These are phyloP conservation scores for Amanita rubescens DNA, from an alignment of 768 basidiomycete species.

Conservation along the genomic window DNA sequence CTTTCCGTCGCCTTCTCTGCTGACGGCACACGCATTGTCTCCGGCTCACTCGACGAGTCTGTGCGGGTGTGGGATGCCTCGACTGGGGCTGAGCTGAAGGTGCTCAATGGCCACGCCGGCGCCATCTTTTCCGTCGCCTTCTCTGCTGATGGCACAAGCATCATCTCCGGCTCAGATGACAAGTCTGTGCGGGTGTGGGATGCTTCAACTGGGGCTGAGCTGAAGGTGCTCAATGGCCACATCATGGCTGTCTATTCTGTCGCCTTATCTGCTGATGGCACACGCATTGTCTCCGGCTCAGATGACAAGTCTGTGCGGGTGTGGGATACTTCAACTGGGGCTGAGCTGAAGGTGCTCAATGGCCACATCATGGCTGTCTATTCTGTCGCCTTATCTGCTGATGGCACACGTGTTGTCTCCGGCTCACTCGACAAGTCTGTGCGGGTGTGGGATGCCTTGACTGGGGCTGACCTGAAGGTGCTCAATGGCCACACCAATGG, in stretches of 20 bases:
- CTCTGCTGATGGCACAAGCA: background rate
- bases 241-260: background rate
- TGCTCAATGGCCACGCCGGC: background rate
- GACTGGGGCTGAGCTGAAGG: background rate
- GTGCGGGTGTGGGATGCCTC: too few relatives aligned
- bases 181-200: constrained; percentile 9
- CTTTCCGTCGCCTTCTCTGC: too few relatives aligned
- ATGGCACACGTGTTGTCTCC: too few relatives aligned
- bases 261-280: background rate
- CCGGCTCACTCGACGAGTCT: constrained; percentile 7
- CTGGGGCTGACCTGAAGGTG: too few relatives aligned
- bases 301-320: constrained; percentile 7
- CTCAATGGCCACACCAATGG: too few relatives aligned
- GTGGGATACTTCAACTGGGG: constrained; percentile 4
- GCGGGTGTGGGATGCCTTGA: too few relatives aligned
- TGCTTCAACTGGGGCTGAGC: constrained; percentile 2
- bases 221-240: constrained; percentile 2
- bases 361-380: background rate
- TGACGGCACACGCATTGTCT: too few relatives aligned
- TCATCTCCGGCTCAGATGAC: constrained; percentile 6
- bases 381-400: too few relatives aligned
- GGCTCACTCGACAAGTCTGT: too few relatives aligned
- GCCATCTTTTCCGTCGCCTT: background rate
- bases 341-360: background rate
- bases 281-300: constrained; percentile 4